Base-by-base conservation (phyloP, 148 eudicot genomes). In the Vaccinium macrocarpon region DNA sequence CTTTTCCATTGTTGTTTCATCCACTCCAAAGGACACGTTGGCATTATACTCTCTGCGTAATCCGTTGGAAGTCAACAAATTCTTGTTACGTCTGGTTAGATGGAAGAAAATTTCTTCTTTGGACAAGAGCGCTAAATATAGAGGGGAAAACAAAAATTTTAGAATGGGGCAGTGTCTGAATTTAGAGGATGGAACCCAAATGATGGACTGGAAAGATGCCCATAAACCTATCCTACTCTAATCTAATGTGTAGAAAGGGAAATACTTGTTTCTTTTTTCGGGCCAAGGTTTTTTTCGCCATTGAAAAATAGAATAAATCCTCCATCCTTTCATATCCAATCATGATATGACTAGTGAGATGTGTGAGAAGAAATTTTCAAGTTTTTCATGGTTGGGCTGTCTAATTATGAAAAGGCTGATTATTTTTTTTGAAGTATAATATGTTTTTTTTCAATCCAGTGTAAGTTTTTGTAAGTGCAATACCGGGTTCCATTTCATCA, bases 1-100 rank as follows among this genome's bases (percentile, higher is more conserved):
- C 5, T 89, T 76, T 81, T 87, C 92, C 32, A 90, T 91, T 42
- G 87, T 91, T 19, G 93, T 91, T 32, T 86, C 91, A 68, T 90
- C 92, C 29, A 84, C 53, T 59, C 92, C 93, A 72, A 88, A 85
- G 82, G 91, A 91, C 64, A 91, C 93, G 4, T 42, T 79, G 82
- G 93, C 93, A 71, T 85, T 88, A 15, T 86, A 85, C 85, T 90
- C 92, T 51, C 82, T 91, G 64, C 74, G 84, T 25, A 86, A 86
- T 86, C 88, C 93, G 52, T 74, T 78, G 8, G 91, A 90, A 80
- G 93, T 91, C 79, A 82, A 84, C 85, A 38, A 84, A 16, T 90
- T 91, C 91, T 85, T 91, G 79, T 82, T 89, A 82, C 80, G 78
- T 19, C 84, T 91, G 70, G 86, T 88, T 46, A 86, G 82, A 81